A percentile compares a stretch with the other conserved stretches of the same genome.
phyloP scores from a whole-genome alignment of 768 basidiomycete species.

The Mycena polygramma region DNA sequence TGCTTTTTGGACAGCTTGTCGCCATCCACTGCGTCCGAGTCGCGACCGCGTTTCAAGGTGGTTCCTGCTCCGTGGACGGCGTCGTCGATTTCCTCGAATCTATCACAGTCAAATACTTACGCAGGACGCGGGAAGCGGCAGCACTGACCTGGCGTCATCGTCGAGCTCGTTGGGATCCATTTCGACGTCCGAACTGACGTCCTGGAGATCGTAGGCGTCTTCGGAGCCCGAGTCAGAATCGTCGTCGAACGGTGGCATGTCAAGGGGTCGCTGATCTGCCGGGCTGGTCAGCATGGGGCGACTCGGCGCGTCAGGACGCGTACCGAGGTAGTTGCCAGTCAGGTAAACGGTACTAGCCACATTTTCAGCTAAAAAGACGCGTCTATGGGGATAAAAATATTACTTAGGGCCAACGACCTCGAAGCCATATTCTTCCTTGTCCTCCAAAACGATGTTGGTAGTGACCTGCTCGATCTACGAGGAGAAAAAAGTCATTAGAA shows the following conservation, averaged over 20 bases:
- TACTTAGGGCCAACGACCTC: conserved; percentile 88
- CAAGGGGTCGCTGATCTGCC: conserved; percentile 65
- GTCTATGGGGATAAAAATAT: conserved; percentile 18
- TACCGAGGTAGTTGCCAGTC: conserved; percentile 89
- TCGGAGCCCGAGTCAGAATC: conserved; percentile 56
- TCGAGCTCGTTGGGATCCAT: conserved; percentile 73
- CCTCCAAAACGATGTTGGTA: conserved; percentile 78
- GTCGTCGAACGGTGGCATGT: conserved; percentile 59
- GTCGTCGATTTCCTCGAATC: conserved; percentile 79
- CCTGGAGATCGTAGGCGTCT: conserved; percentile 74
- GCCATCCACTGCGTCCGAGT: conserved; percentile 61
- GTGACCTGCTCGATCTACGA: conserved; percentile 81
- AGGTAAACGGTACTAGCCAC: conserved; percentile 74
- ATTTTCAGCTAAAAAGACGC: conserved; percentile 34
- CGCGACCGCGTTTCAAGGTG: conserved; percentile 77
- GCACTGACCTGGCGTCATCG: conserved; percentile 66
- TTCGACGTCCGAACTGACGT: conserved; percentile 89
- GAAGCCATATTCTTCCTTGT: conserved; percentile 74
- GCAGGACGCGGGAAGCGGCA: conserved; percentile 9
- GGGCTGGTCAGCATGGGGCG: conserved; percentile 9
- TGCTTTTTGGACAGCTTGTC: conserved; percentile 37
- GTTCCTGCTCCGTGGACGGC: conserved; percentile 53
- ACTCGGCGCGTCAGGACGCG: conserved; percentile 36
- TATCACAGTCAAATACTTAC: conserved; percentile 52
- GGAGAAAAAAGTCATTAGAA: conserved; percentile 17